Conservation (phyloP, 768 basidiomycete genomes). For the Suillus spraguei region DNA sequence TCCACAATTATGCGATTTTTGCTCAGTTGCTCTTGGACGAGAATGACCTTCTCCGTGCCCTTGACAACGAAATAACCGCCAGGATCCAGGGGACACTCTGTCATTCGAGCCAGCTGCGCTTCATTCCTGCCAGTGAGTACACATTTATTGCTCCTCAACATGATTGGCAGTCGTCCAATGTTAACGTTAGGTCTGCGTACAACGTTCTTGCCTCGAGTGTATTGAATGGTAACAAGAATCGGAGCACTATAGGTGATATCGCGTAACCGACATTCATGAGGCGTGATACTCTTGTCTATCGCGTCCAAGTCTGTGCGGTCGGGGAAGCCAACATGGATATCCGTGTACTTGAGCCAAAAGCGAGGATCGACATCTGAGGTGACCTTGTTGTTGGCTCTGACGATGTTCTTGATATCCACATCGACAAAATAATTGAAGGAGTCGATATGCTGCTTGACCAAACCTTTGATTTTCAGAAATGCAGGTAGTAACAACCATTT, state of each 20-base stretch:
- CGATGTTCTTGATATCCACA: constrained; percentile 95
- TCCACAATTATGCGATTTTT: constrained; percentile 99
- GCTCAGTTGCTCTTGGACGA: constrained; percentile 98
- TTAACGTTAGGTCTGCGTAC: constrained; percentile 81
- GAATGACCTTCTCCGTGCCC: constrained; percentile 98
- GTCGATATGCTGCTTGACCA: constrained; percentile 99
- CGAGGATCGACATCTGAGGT: constrained; percentile 96
- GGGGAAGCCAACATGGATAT: constrained; percentile 92
- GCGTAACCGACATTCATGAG: constrained; percentile 95
- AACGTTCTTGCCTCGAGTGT: constrained; percentile 88
- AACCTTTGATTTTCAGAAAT: constrained; percentile 95
- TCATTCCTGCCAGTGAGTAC: constrained; percentile 78
- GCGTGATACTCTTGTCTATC: constrained; percentile 83
- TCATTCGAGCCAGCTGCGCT: constrained; percentile 88
- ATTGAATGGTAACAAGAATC: constrained; percentile 92
- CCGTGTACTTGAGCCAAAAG: constrained; percentile 95
- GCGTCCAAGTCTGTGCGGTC: constrained; percentile 83
- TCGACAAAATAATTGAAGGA: constrained; percentile 99
- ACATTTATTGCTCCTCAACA: constrained; percentile 96
- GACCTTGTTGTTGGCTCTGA: constrained; percentile 90
- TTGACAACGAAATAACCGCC: constrained; percentile 99
- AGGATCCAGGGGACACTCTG: constrained; percentile 96
- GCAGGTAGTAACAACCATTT: constrained; percentile 98
- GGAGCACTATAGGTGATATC: constrained; percentile 95
- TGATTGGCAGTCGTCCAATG: constrained; percentile 93